These are phyloP conservation scores for Rhododendron molle DNA, from an alignment of 148 eudicot species.

Conservation along the genomic window DNA sequence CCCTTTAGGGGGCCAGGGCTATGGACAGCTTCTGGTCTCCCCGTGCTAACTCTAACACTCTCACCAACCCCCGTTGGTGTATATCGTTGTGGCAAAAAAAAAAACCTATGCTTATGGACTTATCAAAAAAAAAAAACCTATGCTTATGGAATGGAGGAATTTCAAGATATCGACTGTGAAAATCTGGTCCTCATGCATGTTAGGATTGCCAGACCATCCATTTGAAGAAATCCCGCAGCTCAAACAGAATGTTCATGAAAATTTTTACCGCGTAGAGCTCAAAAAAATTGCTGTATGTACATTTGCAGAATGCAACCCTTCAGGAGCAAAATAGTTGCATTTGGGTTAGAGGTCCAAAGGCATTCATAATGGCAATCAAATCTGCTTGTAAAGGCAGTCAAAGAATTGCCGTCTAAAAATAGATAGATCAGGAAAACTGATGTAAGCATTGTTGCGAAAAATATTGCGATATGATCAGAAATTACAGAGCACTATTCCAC, in stretches of 20 bases:
- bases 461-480: no score
- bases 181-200: not conserved
- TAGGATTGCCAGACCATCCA: not conserved
- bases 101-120: no score
- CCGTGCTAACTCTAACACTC: no score
- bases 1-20: no score
- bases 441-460: no score
- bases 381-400: not conserved
- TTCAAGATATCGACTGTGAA: not conserved
- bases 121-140: no score
- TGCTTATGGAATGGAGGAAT: not conserved
- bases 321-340: not conserved
- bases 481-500: no score
- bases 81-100: no score
- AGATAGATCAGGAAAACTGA: no score
- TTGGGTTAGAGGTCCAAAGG: not conserved
- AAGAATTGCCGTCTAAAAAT: not conserved
- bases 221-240: not conserved
- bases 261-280: not conserved
- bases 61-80: no score
- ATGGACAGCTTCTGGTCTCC: no score
- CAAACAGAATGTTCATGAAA: not conserved
- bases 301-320: not conserved
- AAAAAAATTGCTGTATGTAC: not conserved
- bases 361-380: not conserved